Evolutionary conservation across 305 asterid species (phyloP).

Genomic region (Fraxinus platypoda): DNA sequence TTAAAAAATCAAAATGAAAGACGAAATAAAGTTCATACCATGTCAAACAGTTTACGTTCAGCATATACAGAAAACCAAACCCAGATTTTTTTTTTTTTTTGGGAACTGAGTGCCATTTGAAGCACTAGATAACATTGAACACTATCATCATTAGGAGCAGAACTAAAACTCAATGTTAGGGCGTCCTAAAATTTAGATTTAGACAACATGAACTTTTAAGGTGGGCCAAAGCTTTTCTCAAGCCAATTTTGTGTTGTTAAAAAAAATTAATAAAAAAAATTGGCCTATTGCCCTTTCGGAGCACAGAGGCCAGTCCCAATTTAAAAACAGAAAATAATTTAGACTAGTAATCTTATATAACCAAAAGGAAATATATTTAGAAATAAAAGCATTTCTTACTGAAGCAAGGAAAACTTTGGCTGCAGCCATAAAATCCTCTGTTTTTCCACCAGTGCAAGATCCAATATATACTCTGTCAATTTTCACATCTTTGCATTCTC

Average conservation of each 20-base stretch:
- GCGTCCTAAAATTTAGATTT: too few species aligned
- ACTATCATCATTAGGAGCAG: background rate
- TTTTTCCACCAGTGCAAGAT: slow-evolving; percentile 91
- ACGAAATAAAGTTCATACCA: too few species aligned
- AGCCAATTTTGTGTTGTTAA: too few species aligned
- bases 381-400: slow-evolving; percentile 37
- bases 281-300: background rate
- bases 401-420: slow-evolving; percentile 83
- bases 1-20: too few species aligned
- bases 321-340: background rate
- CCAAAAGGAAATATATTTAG: background rate
- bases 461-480: slow-evolving; percentile 91
- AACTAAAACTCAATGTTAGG: too few species aligned
- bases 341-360: background rate
- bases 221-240: too few species aligned
- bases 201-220: too few species aligned
- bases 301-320: background rate
- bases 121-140: background rate
- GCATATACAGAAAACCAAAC: background rate
- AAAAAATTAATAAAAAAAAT: background rate
- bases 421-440: slow-evolving; percentile 95
- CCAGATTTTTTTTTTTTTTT: too few species aligned
- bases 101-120: background rate
- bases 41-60: background rate
- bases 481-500: slow-evolving; percentile 90